Base-by-base conservation (phyloP, 2,329 filamentous ascomycete species). In the Arthroderma sp. region DNA sequence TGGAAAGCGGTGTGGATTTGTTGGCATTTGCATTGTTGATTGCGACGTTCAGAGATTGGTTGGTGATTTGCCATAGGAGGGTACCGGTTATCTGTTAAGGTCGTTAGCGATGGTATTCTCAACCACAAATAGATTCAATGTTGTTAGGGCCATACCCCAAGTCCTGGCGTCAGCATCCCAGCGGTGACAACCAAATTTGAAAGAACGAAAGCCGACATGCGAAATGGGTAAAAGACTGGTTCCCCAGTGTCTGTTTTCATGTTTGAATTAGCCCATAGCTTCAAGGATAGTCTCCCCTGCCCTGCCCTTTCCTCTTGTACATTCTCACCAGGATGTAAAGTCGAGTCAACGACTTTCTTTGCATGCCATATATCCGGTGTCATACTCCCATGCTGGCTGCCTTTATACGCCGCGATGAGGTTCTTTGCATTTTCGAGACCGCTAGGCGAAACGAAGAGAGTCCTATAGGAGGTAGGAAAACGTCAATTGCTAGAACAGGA, bases 11-110 rank as follows among this genome's bases (percentile, higher is more conserved):
- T 3, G 86, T 88, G 34, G 87, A 94, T 66, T 98, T 98, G 75
- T 98, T 98, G 51, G 89, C 86, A 64, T 98, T 98, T 60, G 89
- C 85, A 62, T 80, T 87, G 74, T 98, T 98, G 73, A 98, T 89
- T 53, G 86, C 89, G 29, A 98, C 91, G 63, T 98, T 98, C 56
- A 98, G 81, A 8, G 88, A 95, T 70, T 98, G 91, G 67, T 98
- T 98, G 53, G 84, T 78, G 47, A 95, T 78, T 68, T 98, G 91
- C 91, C 91, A 98, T 53, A 82, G 81, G 33, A 96, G 73, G 4
- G 86, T 95, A 43, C 89, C 91, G 36, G 76, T 75, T 38, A 82
- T 94, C 74, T 83, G 52, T 34, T 34, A 34, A 11, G 11, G 11
- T 34, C 9, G 11, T 9, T 9, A 34, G 32, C 32, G 32, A 9